A percentile compares a stretch with the other conserved stretches of the same genome.
phyloP scores from a whole-genome alignment of 2,329 filamentous ascomycete species.

The Xylariomycetidae sp. region DNA sequence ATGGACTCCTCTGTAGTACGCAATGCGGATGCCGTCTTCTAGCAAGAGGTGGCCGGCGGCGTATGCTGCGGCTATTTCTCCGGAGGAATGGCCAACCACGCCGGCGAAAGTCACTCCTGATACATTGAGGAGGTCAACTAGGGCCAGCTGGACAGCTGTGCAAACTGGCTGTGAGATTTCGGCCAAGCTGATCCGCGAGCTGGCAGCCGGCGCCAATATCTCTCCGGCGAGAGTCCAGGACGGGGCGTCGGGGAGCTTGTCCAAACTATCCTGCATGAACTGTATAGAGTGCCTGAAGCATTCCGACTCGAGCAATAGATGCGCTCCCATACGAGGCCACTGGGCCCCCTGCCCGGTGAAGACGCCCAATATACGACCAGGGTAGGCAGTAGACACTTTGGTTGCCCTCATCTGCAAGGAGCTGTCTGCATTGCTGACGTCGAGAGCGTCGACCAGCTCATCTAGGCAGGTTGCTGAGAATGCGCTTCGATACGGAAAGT shows the following conservation, averaged over 20 bases:
- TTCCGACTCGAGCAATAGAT: constrained; percentile 2
- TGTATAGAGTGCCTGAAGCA: not conserved
- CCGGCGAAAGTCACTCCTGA: constrained; percentile 29
- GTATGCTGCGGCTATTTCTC: not conserved
- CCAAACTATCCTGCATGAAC: constrained; percentile 12
- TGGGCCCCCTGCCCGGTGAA: constrained; percentile 12
- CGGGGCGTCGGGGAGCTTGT: constrained; percentile 15
- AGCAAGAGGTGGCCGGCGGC: not conserved
- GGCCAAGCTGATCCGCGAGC: constrained; percentile 14
- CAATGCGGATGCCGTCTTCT: constrained; percentile 23
- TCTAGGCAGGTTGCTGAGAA: not conserved
- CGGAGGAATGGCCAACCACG: constrained; percentile 27
- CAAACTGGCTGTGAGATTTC: constrained; percentile 26
- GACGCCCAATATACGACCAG: constrained; percentile 1
- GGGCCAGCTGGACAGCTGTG: constrained; percentile 22
- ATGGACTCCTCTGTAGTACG: constrained; percentile 27
- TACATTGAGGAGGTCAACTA: constrained; percentile 19
- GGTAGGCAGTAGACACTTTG: no score
- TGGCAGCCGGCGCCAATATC: constrained; percentile 6
- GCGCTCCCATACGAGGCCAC: constrained; percentile 16
- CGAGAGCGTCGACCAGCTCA: not conserved
- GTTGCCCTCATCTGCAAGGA: no score
- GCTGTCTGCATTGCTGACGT: not conserved
- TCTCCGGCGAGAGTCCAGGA: constrained; percentile 19
- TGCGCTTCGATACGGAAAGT: not conserved